Evolutionary conservation across 768 basidiomycete genomes (phyloP).

Genomic region (Leccinum disarticulatum): DNA sequence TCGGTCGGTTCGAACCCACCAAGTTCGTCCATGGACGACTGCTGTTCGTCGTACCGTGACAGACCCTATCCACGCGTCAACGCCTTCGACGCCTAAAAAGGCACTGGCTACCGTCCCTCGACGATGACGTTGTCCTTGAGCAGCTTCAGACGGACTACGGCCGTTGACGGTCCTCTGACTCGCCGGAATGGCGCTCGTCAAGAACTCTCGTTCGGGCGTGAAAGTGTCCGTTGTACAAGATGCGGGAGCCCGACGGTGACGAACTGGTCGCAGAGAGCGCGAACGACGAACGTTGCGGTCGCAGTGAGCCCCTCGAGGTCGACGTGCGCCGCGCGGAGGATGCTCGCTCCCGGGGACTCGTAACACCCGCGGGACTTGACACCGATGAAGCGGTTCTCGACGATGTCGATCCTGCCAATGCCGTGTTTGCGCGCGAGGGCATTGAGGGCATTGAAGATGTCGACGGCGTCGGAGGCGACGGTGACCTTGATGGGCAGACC

Average conservation of each 20-base stretch:
- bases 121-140: conserved; percentile 97
- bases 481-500: conserved; percentile 89
- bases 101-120: conserved; percentile 66
- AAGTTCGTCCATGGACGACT: conserved; percentile 98
- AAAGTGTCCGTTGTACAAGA: conserved; percentile 99
- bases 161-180: conserved; percentile 98
- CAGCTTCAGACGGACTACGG: conserved; percentile 80
- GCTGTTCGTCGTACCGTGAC: conserved; percentile 91
- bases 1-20: conserved; percentile 97
- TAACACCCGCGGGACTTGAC: conserved; percentile 99
- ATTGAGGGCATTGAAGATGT: conserved; percentile 91
- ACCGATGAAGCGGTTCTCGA: conserved; percentile 99
- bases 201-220: conserved; percentile 97
- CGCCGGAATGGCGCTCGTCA: conserved; percentile 86
- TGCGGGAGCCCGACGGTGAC: conserved; percentile 84
- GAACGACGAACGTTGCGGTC: conserved; percentile 98
- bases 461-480: conserved; percentile 62
- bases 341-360: conserved; percentile 95
- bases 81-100: not conserved
- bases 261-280: conserved; percentile 90
- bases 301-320: conserved; percentile 97
- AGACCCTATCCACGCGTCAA: conserved; percentile 57
- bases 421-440: conserved; percentile 92
- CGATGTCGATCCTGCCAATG: conserved; percentile 96
- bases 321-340: conserved; percentile 92